Evolutionary conservation across 2,329 filamentous ascomycete species (phyloP), one percentile per base, ranked within the genome.

Genomic region (Fusarium newnesense): DNA sequence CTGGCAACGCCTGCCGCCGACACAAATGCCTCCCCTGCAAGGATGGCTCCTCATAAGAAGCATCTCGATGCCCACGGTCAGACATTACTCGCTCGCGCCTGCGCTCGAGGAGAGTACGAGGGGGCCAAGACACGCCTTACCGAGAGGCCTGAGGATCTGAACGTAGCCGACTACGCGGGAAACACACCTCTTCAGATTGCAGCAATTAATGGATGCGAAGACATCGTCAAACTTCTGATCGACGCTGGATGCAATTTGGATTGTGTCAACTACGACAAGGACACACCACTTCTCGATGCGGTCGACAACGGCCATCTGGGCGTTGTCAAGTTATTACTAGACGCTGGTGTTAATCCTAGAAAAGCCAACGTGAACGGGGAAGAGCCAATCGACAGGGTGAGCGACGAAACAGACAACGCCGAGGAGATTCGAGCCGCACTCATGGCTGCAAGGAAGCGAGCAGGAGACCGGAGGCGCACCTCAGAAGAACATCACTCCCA

Each of bases 171-270:
- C 79, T 97, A 97, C 80, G 96, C 96, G 19, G 94, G 94, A n/a
- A 98, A 98, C 78, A 97, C 96, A 2, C 96, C 96, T 30, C 86
- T 99, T 39, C 96, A 99, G 81, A 96, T 97, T 74, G 96, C 96
- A 39, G 91, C 95, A 37, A 87, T 99, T 65, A 93, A 96, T 78
- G 96, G 96, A 11, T 93, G 92, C 80, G 91, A 92, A 37, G 90
- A 96, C 61, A 95, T 98, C 64, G 96, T 98, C 43, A 91, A 93
- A 79, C 92, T 97, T 60, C 85, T 99, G 43, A 91, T 99, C 70
- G 90, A 94, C 13, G 92, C 94, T 70, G 94, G 94, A 39, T 97
- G 95, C 82, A 92, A 94, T 62, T 88, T 96, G 50, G 93, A 98
- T 78, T 96, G 89, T 77, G 85, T 91, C 65, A 91, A 93, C 77